Percentiles rank a stretch among this genome's conserved stretches.
Conservation (phyloP, 129 eudicot genomes). For the Arctium minus region DNA sequence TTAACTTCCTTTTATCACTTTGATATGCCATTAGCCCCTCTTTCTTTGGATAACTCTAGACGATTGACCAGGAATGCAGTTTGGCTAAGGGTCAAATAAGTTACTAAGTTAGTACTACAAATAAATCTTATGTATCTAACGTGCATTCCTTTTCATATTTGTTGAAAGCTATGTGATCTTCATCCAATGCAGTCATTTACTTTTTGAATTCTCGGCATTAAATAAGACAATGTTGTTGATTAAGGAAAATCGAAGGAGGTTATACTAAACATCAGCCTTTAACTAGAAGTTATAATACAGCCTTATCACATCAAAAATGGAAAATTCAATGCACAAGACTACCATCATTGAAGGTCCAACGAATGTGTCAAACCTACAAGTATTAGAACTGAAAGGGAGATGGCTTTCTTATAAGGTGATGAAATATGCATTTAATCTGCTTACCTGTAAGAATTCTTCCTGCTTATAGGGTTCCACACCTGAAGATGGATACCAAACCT, state of each 20-base stretch:
- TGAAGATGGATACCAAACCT: constrained; percentile 99
- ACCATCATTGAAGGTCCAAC: not conserved
- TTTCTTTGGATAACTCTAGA: no score
- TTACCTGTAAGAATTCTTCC: constrained; percentile 98
- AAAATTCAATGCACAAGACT: not conserved
- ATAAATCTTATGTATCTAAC: no score
- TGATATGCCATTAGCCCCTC: no score
- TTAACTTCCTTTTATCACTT: no score
- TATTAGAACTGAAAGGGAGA: not conserved
- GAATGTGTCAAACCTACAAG: not conserved
- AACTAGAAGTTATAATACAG: not conserved
- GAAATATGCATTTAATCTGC: constrained; percentile 18
- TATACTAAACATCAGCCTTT: not conserved
- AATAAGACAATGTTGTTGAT: not conserved
- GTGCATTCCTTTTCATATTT: no score
- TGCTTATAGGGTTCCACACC: constrained; percentile 87
- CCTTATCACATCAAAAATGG: no score
- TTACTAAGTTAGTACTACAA: no score
- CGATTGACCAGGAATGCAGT: no score
- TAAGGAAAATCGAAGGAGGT: not conserved
- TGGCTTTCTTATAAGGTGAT: not conserved
- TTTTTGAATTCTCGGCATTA: not conserved
- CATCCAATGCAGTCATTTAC: not conserved
- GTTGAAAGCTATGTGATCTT: not conserved
- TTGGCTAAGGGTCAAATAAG: no score